Conservation (phyloP, 345 rosid genomes). For the Triadica sebifera region DNA sequence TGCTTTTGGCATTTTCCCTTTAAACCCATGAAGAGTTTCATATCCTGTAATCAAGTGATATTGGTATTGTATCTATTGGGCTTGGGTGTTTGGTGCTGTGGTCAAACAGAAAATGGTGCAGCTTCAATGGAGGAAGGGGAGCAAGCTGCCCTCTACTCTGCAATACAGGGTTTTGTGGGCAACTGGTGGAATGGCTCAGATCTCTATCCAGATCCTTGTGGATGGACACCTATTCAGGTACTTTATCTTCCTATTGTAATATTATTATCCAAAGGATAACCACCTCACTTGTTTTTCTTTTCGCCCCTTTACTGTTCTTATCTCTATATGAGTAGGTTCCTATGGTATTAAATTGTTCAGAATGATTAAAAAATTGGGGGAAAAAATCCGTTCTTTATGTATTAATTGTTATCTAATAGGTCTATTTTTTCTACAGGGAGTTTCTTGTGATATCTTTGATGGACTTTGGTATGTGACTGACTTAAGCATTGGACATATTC, state of each 20-base stretch:
- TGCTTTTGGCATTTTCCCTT: neutral
- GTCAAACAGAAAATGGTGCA: constrained; percentile 42
- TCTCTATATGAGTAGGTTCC: neutral
- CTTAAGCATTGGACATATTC: constrained; percentile 66
- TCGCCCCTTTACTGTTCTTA: neutral
- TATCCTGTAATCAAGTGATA: constrained; percentile 11
- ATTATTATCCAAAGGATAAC: neutral
- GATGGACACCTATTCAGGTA: constrained; percentile 97
- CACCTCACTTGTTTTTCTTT: neutral
- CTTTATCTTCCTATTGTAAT: neutral
- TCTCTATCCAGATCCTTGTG: constrained; percentile 96
- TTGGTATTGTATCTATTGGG: constrained; percentile 38
- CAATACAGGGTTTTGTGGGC: constrained; percentile 86
- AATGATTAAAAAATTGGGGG: too few species aligned
- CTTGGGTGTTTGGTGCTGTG: constrained; percentile 38
- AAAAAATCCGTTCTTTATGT: too few species aligned
- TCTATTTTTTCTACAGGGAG: constrained; percentile 51
- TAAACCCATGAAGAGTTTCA: constrained; percentile 18
- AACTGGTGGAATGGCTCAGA: constrained; percentile 86
- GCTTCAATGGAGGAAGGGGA: constrained; percentile 80
- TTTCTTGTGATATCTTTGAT: constrained; percentile 72
- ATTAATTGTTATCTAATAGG: too few species aligned
- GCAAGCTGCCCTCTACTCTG: constrained; percentile 60
- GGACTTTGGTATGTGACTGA: constrained; percentile 81
- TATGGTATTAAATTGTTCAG: too few species aligned